These are phyloP conservation scores for Sporisorium sorghi DNA, from an alignment of 1,284 basidiomycete species.

Conservation along the genomic window DNA sequence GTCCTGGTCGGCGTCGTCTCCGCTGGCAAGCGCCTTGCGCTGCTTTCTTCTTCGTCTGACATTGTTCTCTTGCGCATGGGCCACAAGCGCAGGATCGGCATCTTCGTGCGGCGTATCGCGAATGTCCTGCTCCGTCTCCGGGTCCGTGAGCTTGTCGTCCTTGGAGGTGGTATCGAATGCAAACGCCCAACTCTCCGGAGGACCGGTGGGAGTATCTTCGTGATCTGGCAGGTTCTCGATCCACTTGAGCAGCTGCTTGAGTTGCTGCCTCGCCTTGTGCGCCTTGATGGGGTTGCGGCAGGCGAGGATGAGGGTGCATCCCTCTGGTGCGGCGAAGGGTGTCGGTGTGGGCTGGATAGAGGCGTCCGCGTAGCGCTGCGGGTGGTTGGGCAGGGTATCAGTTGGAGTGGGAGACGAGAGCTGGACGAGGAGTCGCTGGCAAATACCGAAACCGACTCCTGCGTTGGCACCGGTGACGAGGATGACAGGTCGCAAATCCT, in stretches of 20 bases:
- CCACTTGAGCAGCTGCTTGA: slow-evolving; percentile 55
- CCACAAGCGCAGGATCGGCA: slow-evolving; percentile 53
- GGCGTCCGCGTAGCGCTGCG: slow-evolving; percentile 28
- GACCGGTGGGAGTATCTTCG: slow-evolving; percentile 50
- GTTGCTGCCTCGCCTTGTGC: slow-evolving; percentile 59
- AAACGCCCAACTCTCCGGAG: slow-evolving; percentile 52
- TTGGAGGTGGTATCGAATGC: slow-evolving; percentile 39
- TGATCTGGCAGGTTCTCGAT: slow-evolving; percentile 60
- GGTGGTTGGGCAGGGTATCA: slow-evolving; percentile 55
- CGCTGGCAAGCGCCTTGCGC: slow-evolving; percentile 43
- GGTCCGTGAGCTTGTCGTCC: slow-evolving; percentile 49
- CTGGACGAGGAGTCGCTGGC: slow-evolving; percentile 67
- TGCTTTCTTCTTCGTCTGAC: slow-evolving; percentile 45
- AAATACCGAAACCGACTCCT: slow-evolving; percentile 68
- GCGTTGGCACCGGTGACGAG: slow-evolving; percentile 67
- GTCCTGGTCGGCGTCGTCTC: slow-evolving; percentile 18
- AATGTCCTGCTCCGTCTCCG: slow-evolving; percentile 44
- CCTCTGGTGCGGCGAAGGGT: slow-evolving; percentile 66
- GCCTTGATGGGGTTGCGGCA: slow-evolving; percentile 69
- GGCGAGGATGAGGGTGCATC: slow-evolving; percentile 66
- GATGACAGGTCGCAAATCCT: slow-evolving; percentile 59
- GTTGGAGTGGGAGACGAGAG: slow-evolving; percentile 64
- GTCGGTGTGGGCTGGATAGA: slow-evolving; percentile 44
- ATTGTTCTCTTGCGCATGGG: slow-evolving; percentile 49
- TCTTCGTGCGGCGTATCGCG: slow-evolving; percentile 57